Evolutionary conservation across 148 eudicot species (phyloP), one percentile per base, ranked within the genome.

Genomic region (Amaranthus cruentus): DNA sequence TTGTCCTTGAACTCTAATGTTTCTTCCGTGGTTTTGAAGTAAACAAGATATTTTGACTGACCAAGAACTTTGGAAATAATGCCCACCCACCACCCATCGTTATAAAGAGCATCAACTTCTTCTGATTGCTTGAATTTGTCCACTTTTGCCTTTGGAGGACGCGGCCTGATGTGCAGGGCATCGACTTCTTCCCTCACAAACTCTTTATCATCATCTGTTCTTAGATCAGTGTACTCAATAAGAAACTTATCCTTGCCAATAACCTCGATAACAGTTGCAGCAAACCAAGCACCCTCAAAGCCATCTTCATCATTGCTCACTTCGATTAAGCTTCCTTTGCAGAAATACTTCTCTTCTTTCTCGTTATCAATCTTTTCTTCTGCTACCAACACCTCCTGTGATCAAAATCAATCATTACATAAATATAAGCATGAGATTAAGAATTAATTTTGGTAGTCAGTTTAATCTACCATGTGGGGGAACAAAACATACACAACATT

Each of bases 21-120:
- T 81, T 90, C 94, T 47, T 81, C 54, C 0, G 88, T 77, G 55
- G 64, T 73, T 79, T 73, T 84, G 78, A 96, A 96, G 84, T 77
- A 92, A 8, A 96, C 97, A 13, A 43, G 7, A 68, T 96, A 96
- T 73, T 57, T 85, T 48, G 82, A 85, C 12, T 75, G 66, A 44
- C 62, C 74, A 18, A 84, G 82, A 56, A 88, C 86, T 80, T 87
- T 87, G 52, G 86, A 75, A 65, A 96, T 71, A 61, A 87, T 81
- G 64, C 99, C 99, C 8, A 87, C 88, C 99, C 99, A 96, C 99
- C 99, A 96, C 51, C 88, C 92, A 63, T 92, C 99, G 55, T 90
- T 87, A 71, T 87, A 86, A 55, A 80, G 76, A 61, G 96, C 97
- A 79, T 96, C 99, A 78, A 96, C 96, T 79, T 90, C 86, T 50